These are phyloP conservation scores for Lepidium aucheri DNA, from an alignment of 345 rosid species.

Conservation along the genomic window DNA sequence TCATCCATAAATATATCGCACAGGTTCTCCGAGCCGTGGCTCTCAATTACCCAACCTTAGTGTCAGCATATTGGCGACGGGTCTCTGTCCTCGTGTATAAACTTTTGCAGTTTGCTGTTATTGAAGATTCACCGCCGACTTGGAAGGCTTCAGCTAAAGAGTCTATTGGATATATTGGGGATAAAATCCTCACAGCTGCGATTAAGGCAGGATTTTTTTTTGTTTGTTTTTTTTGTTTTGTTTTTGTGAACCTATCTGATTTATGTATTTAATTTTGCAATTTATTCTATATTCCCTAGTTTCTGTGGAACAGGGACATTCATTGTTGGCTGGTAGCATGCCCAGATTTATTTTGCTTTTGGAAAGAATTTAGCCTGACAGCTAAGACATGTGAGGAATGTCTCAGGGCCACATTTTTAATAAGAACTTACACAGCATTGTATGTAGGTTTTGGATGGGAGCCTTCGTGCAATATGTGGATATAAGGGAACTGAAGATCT, in stretches of 20 bases:
- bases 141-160: slow-evolving; percentile 50
- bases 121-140: slow-evolving; percentile 40
- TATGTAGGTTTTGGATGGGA: slow-evolving; percentile 79
- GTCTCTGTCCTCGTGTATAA: slow-evolving; percentile 46
- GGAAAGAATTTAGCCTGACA: background rate
- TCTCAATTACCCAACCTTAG: slow-evolving; percentile 69
- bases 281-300: background rate
- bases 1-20: slow-evolving; percentile 9
- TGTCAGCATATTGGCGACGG: slow-evolving; percentile 54
- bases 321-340: slow-evolving; percentile 1
- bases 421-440: slow-evolving; percentile 11
- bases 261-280: background rate
- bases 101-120: slow-evolving; percentile 33
- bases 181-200: slow-evolving; percentile 64
- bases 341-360: background rate
- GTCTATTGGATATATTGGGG: slow-evolving; percentile 46
- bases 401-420: background rate
- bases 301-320: slow-evolving; percentile 2
- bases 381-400: background rate
- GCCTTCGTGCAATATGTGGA: slow-evolving; percentile 88
- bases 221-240: too few relatives aligned
- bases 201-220: slow-evolving; percentile 43
- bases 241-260: too few relatives aligned
- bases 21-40: slow-evolving; percentile 81
- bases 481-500: slow-evolving; percentile 87